phyloP scores from a whole-genome alignment of 1,284 basidiomycete species.

The Crucibulum cyathiforme region DNA sequence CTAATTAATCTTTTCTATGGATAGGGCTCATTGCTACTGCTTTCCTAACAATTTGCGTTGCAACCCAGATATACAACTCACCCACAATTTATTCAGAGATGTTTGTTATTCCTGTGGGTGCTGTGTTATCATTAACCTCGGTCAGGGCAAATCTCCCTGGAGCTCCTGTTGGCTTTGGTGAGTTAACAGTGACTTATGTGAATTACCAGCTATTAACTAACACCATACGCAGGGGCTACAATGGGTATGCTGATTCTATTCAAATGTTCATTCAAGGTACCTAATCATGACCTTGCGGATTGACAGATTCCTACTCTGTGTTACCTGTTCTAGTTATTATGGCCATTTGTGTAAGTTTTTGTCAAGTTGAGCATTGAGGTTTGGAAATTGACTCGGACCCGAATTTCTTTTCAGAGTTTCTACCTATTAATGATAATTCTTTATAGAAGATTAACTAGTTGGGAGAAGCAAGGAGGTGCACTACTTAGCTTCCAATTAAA shows the following conservation, averaged over 20 bases:
- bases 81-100: constrained; percentile 18
- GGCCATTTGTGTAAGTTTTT: constrained; percentile 11
- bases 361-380: no score
- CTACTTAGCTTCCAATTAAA: no score
- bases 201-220: background rate
- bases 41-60: constrained; percentile 7
- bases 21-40: constrained; percentile 11
- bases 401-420: no score
- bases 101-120: constrained; percentile 21
- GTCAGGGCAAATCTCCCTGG: constrained; percentile 19
- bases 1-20: background rate
- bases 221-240: constrained; percentile 8
- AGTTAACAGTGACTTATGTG: background rate
- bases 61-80: constrained; percentile 5
- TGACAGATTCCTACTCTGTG: constrained; percentile 19
- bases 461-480: no score
- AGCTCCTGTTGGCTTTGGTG: constrained; percentile 22
- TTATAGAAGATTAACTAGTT: no score
- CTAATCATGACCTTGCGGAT: background rate
- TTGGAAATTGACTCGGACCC: no score
- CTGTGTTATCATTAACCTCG: constrained; percentile 22
- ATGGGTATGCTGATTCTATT: constrained; percentile 2
- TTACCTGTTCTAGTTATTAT: constrained; percentile 20
- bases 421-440: no score
- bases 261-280: no score